Evolutionary conservation across 345 rosid genomes (phyloP), one percentile per base, ranked within the genome.

Genomic region (Eucalyptus curtisii): DNA sequence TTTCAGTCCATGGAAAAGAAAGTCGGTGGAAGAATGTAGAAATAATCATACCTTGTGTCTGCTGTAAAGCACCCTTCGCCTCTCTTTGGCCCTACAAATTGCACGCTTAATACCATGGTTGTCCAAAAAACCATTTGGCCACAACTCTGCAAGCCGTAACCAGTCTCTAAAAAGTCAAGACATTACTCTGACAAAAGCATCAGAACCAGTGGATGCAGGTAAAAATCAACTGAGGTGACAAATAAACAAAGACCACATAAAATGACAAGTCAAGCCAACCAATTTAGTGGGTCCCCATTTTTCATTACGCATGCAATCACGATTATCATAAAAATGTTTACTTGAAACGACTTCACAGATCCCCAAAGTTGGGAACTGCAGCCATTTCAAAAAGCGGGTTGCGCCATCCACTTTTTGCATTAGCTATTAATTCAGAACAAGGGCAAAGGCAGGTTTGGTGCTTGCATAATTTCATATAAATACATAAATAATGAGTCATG

Each of bases 51-150:
- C 97, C 95, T 93, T 92, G 42, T 91, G 90, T 89, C 90, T 92
- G 90, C 57, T 90, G 90, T 92, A 91, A 45, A 91, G 86, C 14
- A 91, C 93, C 91, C 93, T 92, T 81, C 91, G 92, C 85, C 98
- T 95, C 89, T 96, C 99, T 93, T 96, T 97, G 79, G 97, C 96
- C 87, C 96, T 92, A 86, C 97, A 94, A 90, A 96, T 96, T 90
- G 99, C 98, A 89, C 93, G 95, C 91, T 94, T 96, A 89, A 96
- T 96, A 90, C 95, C 97, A 92, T 93, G 96, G 91, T 96, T 96
- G 95, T 97, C 97, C 97, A 96, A 96, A 86, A 91, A 88, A 88
- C 93, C 96, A 88, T 90, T 94, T 88, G 99, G 99, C 99, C 99
- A 97, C 88, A 97, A 88, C 44, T 89, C 93, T 85, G 98, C 98